Evolutionary conservation across 306 rosid genomes (phyloP).

Genomic region (Acmispon strigosus): DNA sequence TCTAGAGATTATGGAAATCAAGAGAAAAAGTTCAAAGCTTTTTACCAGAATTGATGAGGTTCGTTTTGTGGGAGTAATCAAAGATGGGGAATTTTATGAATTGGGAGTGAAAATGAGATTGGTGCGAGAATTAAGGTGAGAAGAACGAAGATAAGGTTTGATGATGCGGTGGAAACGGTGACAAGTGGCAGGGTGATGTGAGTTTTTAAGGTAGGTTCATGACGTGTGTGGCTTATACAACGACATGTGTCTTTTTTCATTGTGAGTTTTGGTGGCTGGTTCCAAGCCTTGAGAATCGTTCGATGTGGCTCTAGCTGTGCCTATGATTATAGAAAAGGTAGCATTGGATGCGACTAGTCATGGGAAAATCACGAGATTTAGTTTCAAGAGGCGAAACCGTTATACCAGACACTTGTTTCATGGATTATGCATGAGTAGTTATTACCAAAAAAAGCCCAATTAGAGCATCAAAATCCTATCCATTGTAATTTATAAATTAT

Average conservation of each 20-base stretch:
- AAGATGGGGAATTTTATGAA: neutral
- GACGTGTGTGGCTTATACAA: neutral
- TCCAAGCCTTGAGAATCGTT: neutral
- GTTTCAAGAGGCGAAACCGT: neutral
- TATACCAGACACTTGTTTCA: neutral
- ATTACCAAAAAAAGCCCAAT: too few species aligned
- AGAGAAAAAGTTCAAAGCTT: neutral
- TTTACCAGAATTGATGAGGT: neutral
- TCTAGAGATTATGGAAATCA: neutral
- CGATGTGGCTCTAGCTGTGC: neutral
- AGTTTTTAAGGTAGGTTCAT: neutral
- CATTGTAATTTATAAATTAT: too few species aligned
- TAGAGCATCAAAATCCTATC: too few species aligned
- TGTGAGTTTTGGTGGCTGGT: neutral
- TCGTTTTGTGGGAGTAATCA: neutral
- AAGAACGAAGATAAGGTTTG: conserved; percentile 3
- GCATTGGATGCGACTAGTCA: neutral
- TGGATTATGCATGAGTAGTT: too few species aligned
- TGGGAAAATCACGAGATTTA: neutral
- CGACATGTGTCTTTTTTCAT: neutral
- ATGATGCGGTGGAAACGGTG: conserved; percentile 16
- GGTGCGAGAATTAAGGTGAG: neutral
- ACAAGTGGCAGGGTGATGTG: conserved; percentile 20
- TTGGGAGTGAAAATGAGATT: neutral
- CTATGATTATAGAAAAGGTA: neutral